These are phyloP conservation scores for Mortierella sp. DNA, from an alignment of 371 early-diverging fungal genomes.

Conservation along the genomic window DNA sequence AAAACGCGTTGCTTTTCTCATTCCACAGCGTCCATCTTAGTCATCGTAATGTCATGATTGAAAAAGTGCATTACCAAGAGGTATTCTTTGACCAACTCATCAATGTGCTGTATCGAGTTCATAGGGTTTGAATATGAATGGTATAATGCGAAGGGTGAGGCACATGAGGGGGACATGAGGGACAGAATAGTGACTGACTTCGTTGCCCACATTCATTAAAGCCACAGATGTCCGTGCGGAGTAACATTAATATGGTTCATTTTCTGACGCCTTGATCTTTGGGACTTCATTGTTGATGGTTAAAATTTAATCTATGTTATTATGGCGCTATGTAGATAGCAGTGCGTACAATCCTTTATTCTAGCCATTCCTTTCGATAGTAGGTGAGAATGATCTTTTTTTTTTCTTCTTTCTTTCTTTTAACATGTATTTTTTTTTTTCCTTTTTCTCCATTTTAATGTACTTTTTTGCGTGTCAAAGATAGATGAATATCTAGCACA, in stretches of 20 bases:
- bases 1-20: neutral
- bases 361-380: too few relatives aligned
- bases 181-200: neutral
- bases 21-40: neutral
- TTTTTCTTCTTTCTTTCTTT: too few relatives aligned
- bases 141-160: neutral
- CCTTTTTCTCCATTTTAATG: too few relatives aligned
- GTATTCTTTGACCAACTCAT: constrained; percentile 79
- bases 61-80: constrained; percentile 62
- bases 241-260: neutral
- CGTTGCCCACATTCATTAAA: neutral
- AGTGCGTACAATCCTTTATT: too few relatives aligned
- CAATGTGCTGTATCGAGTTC: constrained; percentile 76
- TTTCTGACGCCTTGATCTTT: too few relatives aligned
- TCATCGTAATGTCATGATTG: neutral
- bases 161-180: neutral
- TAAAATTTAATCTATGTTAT: too few relatives aligned
- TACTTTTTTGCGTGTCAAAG: too few relatives aligned
- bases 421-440: too few relatives aligned
- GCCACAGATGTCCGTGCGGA: constrained; percentile 34
- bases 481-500: too few relatives aligned
- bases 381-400: too few relatives aligned
- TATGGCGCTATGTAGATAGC: too few relatives aligned
- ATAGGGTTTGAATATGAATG: constrained; percentile 33
- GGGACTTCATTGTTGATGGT: too few relatives aligned